Percentiles rank a stretch among this genome's conserved stretches.
Evolutionary conservation across 768 basidiomycete species (phyloP).

Genomic region (Serendipita indica): DNA sequence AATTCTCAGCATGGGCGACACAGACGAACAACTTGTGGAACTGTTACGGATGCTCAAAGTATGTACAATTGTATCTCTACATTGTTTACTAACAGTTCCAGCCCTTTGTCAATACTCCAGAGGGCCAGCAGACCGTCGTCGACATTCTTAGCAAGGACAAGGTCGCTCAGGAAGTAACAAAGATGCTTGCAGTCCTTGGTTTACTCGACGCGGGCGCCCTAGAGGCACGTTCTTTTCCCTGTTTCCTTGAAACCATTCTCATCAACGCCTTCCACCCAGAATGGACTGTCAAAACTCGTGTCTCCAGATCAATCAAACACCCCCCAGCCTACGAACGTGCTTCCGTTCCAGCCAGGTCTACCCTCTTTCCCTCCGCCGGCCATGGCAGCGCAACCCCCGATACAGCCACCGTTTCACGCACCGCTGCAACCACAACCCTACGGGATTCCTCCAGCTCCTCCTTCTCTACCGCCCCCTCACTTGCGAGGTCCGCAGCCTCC

Average conservation of each 20-base stretch:
- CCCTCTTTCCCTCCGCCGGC: background rate
- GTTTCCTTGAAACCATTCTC: background rate
- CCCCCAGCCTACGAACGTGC: background rate
- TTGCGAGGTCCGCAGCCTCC: background rate
- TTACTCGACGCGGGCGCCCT: slow-evolving; percentile 1
- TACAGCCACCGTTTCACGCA: background rate
- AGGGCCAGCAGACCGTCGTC: background rate
- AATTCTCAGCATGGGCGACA: background rate
- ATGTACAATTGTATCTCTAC: background rate
- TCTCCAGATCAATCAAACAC: background rate
- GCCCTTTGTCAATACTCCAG: background rate
- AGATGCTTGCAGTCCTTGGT: background rate
- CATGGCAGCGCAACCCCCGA: background rate
- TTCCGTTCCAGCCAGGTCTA: background rate
- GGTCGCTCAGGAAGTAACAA: slow-evolving; percentile 8
- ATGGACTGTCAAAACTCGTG: background rate
- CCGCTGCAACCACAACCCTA: no score
- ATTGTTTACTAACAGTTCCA: background rate
- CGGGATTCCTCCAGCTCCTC: background rate
- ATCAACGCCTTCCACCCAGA: background rate
- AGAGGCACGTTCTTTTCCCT: background rate
- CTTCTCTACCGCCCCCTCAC: background rate
- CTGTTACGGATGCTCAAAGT: background rate
- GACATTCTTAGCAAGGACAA: background rate
- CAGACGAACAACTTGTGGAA: background rate